These are phyloP conservation scores for rapeseed (Brassica napus) DNA, from an alignment of 345 rosid genomes.

Conservation along the genomic window Da-Ae NC_063435.1:28810001-28810500, in stretches of 20 bases:
- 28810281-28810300: too few relatives aligned
- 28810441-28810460: conserved; percentile 82
- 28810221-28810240: conserved; percentile 12
- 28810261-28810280: background rate
- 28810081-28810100: background rate
- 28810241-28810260: background rate
- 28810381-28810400: conserved; percentile 98
- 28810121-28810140: conserved; percentile 63
- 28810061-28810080: background rate
- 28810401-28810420: conserved; percentile 76
- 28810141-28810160: conserved; percentile 67
- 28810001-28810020: conserved; percentile 92
- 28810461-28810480: conserved; percentile 47
- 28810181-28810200: conserved; percentile 67
- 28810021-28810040: conserved; percentile 88
- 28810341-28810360: conserved; percentile 83
- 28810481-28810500: conserved; percentile 14
- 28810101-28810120: too few relatives aligned
- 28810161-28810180: conserved; percentile 78
- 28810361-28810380: conserved; percentile 96
- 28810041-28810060: conserved; percentile 61
- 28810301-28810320: too few relatives aligned
- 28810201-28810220: conserved; percentile 74
- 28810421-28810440: conserved; percentile 98
- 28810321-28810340: conserved; percentile 17